Base-by-base conservation (phyloP, 2,329 filamentous ascomycete genomes). In the Alternaria brassicae region DNA sequence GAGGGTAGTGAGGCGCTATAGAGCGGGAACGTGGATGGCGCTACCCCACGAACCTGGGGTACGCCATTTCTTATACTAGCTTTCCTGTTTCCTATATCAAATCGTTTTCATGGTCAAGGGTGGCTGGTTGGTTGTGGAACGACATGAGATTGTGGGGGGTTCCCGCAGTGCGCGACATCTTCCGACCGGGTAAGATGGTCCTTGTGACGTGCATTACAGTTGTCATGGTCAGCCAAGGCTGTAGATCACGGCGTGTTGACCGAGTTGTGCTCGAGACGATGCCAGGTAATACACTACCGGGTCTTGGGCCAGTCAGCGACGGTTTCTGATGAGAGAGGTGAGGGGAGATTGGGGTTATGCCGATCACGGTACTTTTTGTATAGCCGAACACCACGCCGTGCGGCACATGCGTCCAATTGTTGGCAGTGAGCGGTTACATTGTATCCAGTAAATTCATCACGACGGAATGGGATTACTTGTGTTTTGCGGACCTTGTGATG, bases 41-140 rank as follows among this genome's bases (percentile, higher is more conserved):
- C 36, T 25, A 34, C 55, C 55, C 47, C 47, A 57, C 55, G 45
- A 42, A 53, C 10, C 55, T 57, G 47, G 55, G 48, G 48, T 27
- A 40, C 3, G 21, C 21, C 25, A 15, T 19, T 19, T 39, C 12
- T 53, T 57, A 57, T 53, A 57, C 23, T 52, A n/a, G 4, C 4
- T 6, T 10, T n/a, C 13, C 3, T 6, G 1, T 2, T 12, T 2
- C 28, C 21, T n/a, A 36, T 25, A 10, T 36, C 44, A 48, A 13
- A 19, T 48, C 17, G 19, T 48, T 19, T 48, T 48, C 23, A 21
- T n/a, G 21, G 19, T 28, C 32, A 28, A 12, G 4, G 28, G 2
- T 36, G 19, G 12, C 4, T n/a, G n/a, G 30, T 19, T 36, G 34
- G 36, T 28, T 48, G 15, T 36, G 13, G 30, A 19, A 48, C 17